Evolutionary conservation across 768 basidiomycete genomes (phyloP).

Genomic region (Auricularia sp.): DNA sequence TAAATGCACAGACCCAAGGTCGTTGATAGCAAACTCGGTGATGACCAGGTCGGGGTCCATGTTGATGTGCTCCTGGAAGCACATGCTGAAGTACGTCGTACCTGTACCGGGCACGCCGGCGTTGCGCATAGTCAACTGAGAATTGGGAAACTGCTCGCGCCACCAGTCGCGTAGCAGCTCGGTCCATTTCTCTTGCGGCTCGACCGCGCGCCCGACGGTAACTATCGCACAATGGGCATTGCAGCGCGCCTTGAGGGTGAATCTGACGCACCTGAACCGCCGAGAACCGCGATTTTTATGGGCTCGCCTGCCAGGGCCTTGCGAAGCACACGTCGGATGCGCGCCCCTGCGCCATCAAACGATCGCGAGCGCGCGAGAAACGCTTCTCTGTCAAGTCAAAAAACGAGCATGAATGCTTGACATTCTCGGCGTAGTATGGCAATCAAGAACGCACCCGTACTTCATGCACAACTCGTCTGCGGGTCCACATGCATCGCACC

Average conservation of each 20-base stretch:
- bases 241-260: not conserved
- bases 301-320: constrained; percentile 27
- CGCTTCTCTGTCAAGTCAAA: not conserved
- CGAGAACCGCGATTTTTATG: constrained; percentile 27
- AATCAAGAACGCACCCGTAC: not conserved
- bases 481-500: not conserved
- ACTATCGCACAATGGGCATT: not conserved
- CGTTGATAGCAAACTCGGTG: constrained; percentile 9
- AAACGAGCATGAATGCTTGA: not conserved
- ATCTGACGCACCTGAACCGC: constrained; percentile 15
- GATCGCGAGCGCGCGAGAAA: constrained; percentile 16
- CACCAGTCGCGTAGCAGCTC: not conserved
- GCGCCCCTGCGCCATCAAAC: constrained; percentile 25
- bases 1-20: constrained; percentile 3
- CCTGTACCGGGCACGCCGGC: constrained; percentile 8
- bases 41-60: constrained; percentile 9
- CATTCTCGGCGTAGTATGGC: not conserved
- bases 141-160: constrained; percentile 5
- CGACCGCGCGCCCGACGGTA: not conserved
- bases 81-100: constrained; percentile 9
- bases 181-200: constrained; percentile 4
- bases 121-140: constrained; percentile 3
- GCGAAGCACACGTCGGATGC: constrained; percentile 25
- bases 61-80: constrained; percentile 7
- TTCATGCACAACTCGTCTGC: not conserved